phyloP scores from a whole-genome alignment of 345 rosid species.

The Arabis alpina region DNA sequence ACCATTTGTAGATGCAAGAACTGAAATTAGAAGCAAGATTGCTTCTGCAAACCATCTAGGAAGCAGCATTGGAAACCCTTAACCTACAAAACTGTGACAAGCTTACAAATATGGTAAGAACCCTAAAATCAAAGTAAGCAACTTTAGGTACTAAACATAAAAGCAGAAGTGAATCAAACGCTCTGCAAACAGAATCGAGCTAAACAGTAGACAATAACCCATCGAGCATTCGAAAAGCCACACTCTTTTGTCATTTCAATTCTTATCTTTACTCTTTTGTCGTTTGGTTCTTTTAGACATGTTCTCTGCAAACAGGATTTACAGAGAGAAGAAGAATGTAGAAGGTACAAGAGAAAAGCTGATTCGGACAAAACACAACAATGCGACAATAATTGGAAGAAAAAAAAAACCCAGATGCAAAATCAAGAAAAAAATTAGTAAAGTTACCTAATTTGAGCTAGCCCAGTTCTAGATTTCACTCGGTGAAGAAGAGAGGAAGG shows the following conservation, averaged over 20 bases:
- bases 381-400: slow-evolving; percentile 1
- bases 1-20: slow-evolving; percentile 57
- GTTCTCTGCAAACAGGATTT: slow-evolving; percentile 23
- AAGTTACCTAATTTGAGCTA: slow-evolving; percentile 51
- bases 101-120: slow-evolving; percentile 39
- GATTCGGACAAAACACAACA: not conserved
- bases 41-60: slow-evolving; percentile 51
- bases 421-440: slow-evolving; percentile 28
- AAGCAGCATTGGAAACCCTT: slow-evolving; percentile 52
- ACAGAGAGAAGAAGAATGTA: slow-evolving; percentile 42
- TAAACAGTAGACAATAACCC: slow-evolving; percentile 33
- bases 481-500: slow-evolving; percentile 26
- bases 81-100: slow-evolving; percentile 30
- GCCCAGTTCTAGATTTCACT: slow-evolving; percentile 37
- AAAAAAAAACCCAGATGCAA: slow-evolving; percentile 39
- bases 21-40: slow-evolving; percentile 50
- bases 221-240: slow-evolving; percentile 46
- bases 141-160: slow-evolving; percentile 11
- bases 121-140: slow-evolving; percentile 38
- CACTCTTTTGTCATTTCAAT: not conserved
- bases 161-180: slow-evolving; percentile 10
- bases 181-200: no score
- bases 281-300: slow-evolving; percentile 27
- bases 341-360: slow-evolving; percentile 32
- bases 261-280: slow-evolving; percentile 31